Base-by-base conservation (phyloP, 2,329 filamentous ascomycete genomes). In the Gremmenia infestans region DNA sequence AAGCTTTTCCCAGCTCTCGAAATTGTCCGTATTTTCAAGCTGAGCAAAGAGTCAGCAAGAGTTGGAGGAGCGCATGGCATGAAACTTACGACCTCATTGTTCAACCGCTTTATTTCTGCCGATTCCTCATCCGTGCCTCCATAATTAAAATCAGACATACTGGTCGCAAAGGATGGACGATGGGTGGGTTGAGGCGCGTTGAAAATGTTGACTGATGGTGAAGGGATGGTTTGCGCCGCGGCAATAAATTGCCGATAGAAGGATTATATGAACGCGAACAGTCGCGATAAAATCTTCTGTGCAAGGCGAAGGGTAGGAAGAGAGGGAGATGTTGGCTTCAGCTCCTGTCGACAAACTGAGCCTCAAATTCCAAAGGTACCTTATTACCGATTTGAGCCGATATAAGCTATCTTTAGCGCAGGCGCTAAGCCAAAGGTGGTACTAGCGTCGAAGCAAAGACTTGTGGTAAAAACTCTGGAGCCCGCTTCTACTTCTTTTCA, bases 1-100 rank as follows among this genome's bases (percentile, higher is more conserved):
- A 55, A 97, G 83, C 72, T 91, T 93, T 74, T 97, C 93, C 94
- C 94, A 99, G 59, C 83, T 82, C 66, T 97, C 93, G 68, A 96
- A 97, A 69, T 90, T 92, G 72, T 99, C 94, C 12, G 90, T 82
- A 63, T 96, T 89, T 65, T 69, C 68, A 35, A 68, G 63, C 67
- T 68, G 48, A 43, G 40, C 50, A 54, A 40, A 19, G 9, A 22
- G 32, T 67, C 25, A 66, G 64, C 45, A 56, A 54, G 19, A 12
- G 43, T 14, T 14, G 37, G 14, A 4, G 32, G 14, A 5, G 40
- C 12, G 25, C 8, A 25, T 12, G n/a, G 52, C 28, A 14, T 37
- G 56, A 28, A 49, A 78, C 87, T 68, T 80, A 96, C 91, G 68
- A 95, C 82, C 68, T 92, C 88, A 53, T 78, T 76, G 64, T 88